Percentiles rank a stretch among this genome's conserved stretches.
Evolutionary conservation across 495 filamentous ascomycete species (phyloP).

Genomic region (Aspergillus funiculosus): DNA sequence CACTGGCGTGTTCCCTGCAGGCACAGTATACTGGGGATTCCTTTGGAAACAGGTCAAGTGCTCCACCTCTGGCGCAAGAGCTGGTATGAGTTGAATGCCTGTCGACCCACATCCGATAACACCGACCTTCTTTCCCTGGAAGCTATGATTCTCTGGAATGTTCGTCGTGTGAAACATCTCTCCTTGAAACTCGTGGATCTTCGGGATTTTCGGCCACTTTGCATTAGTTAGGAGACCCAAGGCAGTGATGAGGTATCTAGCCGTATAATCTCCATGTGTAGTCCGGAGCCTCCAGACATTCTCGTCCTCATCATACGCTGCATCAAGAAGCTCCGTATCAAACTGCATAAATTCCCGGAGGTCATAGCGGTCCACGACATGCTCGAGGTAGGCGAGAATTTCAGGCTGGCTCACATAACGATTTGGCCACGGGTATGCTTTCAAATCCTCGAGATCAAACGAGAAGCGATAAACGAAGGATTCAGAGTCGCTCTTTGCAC

Average conservation of each 20-base stretch:
- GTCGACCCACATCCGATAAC: constrained; percentile 44
- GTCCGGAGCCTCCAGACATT: constrained; percentile 13
- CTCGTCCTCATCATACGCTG: constrained; percentile 16
- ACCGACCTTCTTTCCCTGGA: constrained; percentile 42
- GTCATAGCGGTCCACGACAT: constrained; percentile 16
- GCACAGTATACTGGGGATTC: constrained; percentile 43
- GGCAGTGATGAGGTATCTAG: constrained; percentile 18
- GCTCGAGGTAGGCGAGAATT: constrained; percentile 19
- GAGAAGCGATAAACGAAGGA: constrained; percentile 24
- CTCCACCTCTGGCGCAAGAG: constrained; percentile 26
- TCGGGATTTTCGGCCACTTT: constrained; percentile 45
- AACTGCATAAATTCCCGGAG: constrained; percentile 25
- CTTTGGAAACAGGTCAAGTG: constrained; percentile 43
- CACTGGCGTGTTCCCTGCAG: constrained; percentile 32
- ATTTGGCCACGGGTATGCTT: constrained; percentile 14
- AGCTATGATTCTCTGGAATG: constrained; percentile 34
- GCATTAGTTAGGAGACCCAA: constrained; percentile 13
- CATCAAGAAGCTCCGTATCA: constrained; percentile 14
- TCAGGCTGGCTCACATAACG: constrained; percentile 24
- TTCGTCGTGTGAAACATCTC: constrained; percentile 42
- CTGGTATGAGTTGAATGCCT: constrained; percentile 49
- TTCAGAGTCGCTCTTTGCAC: constrained; percentile 16
- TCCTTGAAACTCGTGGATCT: constrained; percentile 41
- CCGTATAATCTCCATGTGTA: constrained; percentile 3
- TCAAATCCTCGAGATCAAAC: constrained; percentile 21